These are phyloP conservation scores for Tillandsia leiboldiana DNA, from an alignment of 176 grass and related monocot genomes.

Conservation along the genomic window DNA sequence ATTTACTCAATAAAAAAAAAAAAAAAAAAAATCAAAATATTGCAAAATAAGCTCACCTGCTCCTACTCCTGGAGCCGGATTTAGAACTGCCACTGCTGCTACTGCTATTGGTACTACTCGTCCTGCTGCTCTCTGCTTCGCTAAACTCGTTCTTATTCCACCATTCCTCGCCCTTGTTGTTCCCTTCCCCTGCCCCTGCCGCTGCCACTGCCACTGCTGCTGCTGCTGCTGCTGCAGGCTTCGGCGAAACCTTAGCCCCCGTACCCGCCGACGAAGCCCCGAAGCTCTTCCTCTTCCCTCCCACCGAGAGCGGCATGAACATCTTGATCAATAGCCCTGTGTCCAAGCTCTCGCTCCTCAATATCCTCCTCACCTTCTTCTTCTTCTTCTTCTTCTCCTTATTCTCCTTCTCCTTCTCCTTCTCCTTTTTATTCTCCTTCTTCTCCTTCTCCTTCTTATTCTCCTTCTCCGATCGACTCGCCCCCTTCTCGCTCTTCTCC, in stretches of 20 bases:
- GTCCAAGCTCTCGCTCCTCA: constrained; percentile 50
- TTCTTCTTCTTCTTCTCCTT: constrained; percentile 21
- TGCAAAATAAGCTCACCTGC: constrained; percentile 7
- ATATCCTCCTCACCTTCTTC: constrained; percentile 31
- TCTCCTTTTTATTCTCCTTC: neutral
- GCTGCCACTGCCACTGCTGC: neutral
- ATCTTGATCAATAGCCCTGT: constrained; percentile 59
- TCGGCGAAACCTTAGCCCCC: constrained; percentile 30
- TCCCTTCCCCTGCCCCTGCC: neutral
- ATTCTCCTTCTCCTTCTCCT: constrained; percentile 6
- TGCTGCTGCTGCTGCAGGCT: neutral
- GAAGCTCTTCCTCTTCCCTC: constrained; percentile 42
- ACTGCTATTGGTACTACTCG: constrained; percentile 51
- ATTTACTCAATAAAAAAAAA: neutral
- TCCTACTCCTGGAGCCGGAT: constrained; percentile 18
- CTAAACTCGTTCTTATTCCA: constrained; percentile 61
- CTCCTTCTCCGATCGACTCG: constrained; percentile 1
- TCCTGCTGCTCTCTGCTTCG: constrained; percentile 28
- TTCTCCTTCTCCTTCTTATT: constrained; percentile 7
- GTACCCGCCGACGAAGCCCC: neutral
- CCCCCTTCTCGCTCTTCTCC: constrained; percentile 9
- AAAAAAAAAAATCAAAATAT: neutral
- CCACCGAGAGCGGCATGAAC: constrained; percentile 46
- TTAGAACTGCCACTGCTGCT: constrained; percentile 25
- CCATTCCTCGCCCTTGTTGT: constrained; percentile 32